Evolutionary conservation across 495 filamentous ascomycete species (phyloP).

Genomic region (Cercophora scortea): DNA sequence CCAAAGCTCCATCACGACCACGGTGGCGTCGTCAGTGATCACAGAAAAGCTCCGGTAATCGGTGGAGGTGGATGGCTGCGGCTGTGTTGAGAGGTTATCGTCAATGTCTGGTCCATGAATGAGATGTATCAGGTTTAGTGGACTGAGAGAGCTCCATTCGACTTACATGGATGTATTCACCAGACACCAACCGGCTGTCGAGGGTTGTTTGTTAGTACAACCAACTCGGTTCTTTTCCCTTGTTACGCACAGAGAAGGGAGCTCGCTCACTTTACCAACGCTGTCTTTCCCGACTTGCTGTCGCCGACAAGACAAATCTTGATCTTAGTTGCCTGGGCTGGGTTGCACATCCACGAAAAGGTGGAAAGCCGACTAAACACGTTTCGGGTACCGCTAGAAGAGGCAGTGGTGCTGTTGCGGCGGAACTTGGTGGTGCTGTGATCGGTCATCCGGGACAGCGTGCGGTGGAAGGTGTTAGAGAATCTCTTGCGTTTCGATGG

Average conservation of each 20-base stretch:
- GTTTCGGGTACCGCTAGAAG: neutral
- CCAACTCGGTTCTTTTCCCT: neutral
- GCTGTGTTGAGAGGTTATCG: slow-evolving; percentile 1
- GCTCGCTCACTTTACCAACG: slow-evolving; percentile 5
- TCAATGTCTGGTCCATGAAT: neutral
- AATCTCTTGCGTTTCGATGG: slow-evolving; percentile 9
- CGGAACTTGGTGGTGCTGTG: neutral
- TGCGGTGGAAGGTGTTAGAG: slow-evolving; percentile 1
- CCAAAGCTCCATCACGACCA: slow-evolving; percentile 20
- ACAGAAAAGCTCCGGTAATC: slow-evolving; percentile 9
- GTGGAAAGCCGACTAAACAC: slow-evolving; percentile 3
- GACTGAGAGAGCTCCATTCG: neutral
- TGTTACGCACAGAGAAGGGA: neutral
- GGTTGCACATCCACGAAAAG: neutral
- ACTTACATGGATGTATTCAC: neutral
- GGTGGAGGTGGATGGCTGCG: slow-evolving; percentile 4
- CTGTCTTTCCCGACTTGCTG: slow-evolving; percentile 15
- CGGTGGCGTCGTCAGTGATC: neutral
- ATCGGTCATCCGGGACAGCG: slow-evolving; percentile 1
- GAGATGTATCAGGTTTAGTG: neutral
- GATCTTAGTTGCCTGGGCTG: slow-evolving; percentile 2
- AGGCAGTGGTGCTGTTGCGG: neutral
- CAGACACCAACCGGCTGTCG: neutral
- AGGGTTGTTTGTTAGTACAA: neutral
- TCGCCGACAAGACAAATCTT: slow-evolving; percentile 18